Evolutionary conservation across 495 filamentous ascomycete species (phyloP).

Genomic region (Aspergillus baeticus): DNA sequence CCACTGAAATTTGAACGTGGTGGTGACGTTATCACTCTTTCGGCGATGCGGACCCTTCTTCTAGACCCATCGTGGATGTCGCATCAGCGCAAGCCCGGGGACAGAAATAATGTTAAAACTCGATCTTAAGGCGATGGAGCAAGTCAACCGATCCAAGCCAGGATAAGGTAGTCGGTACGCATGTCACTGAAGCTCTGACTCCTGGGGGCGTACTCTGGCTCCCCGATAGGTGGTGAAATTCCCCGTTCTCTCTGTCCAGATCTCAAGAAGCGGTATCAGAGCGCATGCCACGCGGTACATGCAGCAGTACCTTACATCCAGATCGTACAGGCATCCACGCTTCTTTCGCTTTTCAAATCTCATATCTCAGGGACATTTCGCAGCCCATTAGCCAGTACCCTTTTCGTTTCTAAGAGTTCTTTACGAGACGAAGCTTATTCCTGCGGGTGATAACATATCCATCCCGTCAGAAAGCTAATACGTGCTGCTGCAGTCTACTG

Average conservation of each 20-base stretch:
- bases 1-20: background rate
- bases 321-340: conserved; percentile 4
- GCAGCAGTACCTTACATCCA: conserved; percentile 11
- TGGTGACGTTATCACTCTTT: conserved; percentile 25
- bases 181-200: background rate
- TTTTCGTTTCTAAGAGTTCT: background rate
- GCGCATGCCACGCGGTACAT: conserved; percentile 13
- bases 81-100: too few relatives aligned
- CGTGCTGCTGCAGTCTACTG: too few relatives aligned
- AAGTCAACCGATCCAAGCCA: conserved; percentile 2
- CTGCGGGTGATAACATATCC: conserved; percentile 4
- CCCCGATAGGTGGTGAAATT: conserved; percentile 18
- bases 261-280: background rate
- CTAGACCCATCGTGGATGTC: too few relatives aligned
- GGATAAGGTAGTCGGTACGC: conserved; percentile 3
- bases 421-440: conserved; percentile 16
- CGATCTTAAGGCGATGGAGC: background rate
- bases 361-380: background rate
- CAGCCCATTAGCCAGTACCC: background rate
- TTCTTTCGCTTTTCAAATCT: background rate
- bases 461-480: background rate
- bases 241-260: conserved; percentile 4
- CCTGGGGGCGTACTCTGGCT: conserved; percentile 6
- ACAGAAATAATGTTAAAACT: background rate
- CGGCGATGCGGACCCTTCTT: background rate